Conservation (phyloP, 1,284 basidiomycete genomes). For the Neotropicomus parvogracilis region DNA sequence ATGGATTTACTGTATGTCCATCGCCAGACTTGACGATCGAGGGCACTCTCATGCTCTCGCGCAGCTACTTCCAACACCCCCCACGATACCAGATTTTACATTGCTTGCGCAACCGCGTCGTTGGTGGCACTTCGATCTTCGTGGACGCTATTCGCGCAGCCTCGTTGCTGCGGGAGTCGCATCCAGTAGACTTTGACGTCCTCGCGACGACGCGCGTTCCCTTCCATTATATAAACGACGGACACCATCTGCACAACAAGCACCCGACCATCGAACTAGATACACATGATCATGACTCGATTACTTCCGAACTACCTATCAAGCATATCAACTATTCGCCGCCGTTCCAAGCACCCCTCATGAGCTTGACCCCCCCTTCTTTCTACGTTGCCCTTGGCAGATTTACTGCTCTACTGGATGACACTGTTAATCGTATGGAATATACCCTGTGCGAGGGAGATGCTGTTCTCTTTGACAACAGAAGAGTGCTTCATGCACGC, state of each 20-base stretch:
- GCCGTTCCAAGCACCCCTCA: slow-evolving; percentile 87
- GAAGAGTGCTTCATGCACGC: slow-evolving; percentile 87
- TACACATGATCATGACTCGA: slow-evolving; percentile 15
- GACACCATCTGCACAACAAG: slow-evolving; percentile 76
- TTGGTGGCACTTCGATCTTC: slow-evolving; percentile 86
- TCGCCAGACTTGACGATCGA: background rate
- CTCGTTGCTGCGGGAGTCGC: slow-evolving; percentile 45
- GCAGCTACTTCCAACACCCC: slow-evolving; percentile 83
- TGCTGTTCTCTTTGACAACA: slow-evolving; percentile 89
- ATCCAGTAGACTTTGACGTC: slow-evolving; percentile 55
- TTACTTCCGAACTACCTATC: slow-evolving; percentile 34
- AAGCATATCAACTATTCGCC: slow-evolving; percentile 88
- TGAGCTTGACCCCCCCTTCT: slow-evolving; percentile 42
- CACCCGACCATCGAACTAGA: slow-evolving; percentile 80
- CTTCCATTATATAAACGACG: slow-evolving; percentile 92
- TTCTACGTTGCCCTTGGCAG: slow-evolving; percentile 66
- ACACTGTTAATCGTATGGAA: slow-evolving; percentile 52
- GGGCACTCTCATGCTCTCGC: slow-evolving; percentile 4
- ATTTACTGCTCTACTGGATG: slow-evolving; percentile 65
- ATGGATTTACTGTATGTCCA: slow-evolving; percentile 83
- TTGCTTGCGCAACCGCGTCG: slow-evolving; percentile 79
- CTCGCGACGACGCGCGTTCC: slow-evolving; percentile 66
- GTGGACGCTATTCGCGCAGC: slow-evolving; percentile 81
- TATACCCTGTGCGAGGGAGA: slow-evolving; percentile 82
- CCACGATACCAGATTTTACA: slow-evolving; percentile 92